phyloP scores from a whole-genome alignment of 768 basidiomycete species.

The Auricularia auricula-judae region DNA sequence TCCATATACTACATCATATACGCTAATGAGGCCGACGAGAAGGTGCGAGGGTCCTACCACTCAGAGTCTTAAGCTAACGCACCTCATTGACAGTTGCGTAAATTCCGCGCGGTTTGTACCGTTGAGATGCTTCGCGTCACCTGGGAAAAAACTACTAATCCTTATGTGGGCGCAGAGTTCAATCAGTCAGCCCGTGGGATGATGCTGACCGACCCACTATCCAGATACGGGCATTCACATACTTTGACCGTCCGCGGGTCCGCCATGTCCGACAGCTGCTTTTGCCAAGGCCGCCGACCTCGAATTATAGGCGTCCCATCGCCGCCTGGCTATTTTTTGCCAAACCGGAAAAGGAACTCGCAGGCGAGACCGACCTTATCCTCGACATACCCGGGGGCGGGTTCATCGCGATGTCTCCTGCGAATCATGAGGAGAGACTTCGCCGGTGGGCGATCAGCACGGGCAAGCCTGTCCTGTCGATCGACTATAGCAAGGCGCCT shows the following conservation, averaged over 20 bases:
- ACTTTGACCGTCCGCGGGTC: slow-evolving; percentile 44
- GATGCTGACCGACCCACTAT: slow-evolving; percentile 4
- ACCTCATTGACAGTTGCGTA: slow-evolving; percentile 51
- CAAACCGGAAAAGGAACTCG: slow-evolving; percentile 51
- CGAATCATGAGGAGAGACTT: slow-evolving; percentile 92
- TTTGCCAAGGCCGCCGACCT: slow-evolving; percentile 71
- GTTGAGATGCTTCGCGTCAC: slow-evolving; percentile 92
- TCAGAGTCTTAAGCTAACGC: not conserved
- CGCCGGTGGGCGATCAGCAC: slow-evolving; percentile 75
- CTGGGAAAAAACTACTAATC: slow-evolving; percentile 96
- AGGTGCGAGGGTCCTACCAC: slow-evolving; percentile 40
- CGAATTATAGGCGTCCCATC: slow-evolving; percentile 71
- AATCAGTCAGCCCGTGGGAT: slow-evolving; percentile 2
- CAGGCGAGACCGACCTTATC: slow-evolving; percentile 64
- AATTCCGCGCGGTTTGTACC: slow-evolving; percentile 86
- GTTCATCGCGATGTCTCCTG: slow-evolving; percentile 91
- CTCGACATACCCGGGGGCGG: slow-evolving; percentile 94
- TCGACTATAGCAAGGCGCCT: slow-evolving; percentile 95
- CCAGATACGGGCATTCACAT: slow-evolving; percentile 57
- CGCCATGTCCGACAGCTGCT: slow-evolving; percentile 61
- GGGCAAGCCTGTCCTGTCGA: slow-evolving; percentile 65
- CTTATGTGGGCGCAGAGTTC: slow-evolving; percentile 47
- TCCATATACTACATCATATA: slow-evolving; percentile 82
- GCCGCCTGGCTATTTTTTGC: slow-evolving; percentile 76
- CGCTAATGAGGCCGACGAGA: slow-evolving; percentile 90